Evolutionary conservation across 139 green algal species (phyloP).

Genomic region (Desmodesmus armatus): DNA sequence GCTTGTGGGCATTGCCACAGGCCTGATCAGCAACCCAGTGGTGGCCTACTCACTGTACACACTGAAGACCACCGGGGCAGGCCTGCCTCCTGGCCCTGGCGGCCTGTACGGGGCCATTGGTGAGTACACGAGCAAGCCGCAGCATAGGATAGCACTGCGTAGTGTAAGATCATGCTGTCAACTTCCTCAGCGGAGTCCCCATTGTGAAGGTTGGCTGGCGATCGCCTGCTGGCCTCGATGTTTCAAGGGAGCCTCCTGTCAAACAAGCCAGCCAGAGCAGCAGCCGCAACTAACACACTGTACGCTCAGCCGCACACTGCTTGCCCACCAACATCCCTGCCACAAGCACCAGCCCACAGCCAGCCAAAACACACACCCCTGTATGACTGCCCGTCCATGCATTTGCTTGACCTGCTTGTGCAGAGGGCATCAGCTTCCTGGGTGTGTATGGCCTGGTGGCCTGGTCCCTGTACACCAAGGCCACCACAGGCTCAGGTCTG

Average conservation of each 20-base stretch:
- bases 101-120: conserved; percentile 48
- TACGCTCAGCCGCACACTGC: too few species aligned
- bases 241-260: neutral
- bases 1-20: conserved; percentile 45
- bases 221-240: neutral
- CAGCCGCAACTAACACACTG: too few species aligned
- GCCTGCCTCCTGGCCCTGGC: conserved; percentile 71
- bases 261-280: too few species aligned
- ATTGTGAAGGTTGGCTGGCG: neutral
- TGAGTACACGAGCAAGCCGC: neutral
- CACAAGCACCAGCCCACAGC: too few species aligned
- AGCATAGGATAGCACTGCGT: neutral
- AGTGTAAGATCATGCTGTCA: neutral
- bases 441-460: conserved; percentile 78
- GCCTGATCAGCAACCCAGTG: conserved; percentile 62
- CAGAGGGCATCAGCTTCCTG: conserved; percentile 76
- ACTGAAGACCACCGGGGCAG: conserved; percentile 76
- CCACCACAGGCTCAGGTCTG: conserved; percentile 76
- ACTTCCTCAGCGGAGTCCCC: neutral
- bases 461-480: conserved; percentile 79
- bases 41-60: conserved; percentile 67
- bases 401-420: too few species aligned
- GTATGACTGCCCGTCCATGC: too few species aligned
- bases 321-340: too few species aligned
- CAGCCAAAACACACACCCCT: too few species aligned